phyloP scores from a whole-genome alignment of 2,329 filamentous ascomycete species.

The Diaporthe sp. region DNA sequence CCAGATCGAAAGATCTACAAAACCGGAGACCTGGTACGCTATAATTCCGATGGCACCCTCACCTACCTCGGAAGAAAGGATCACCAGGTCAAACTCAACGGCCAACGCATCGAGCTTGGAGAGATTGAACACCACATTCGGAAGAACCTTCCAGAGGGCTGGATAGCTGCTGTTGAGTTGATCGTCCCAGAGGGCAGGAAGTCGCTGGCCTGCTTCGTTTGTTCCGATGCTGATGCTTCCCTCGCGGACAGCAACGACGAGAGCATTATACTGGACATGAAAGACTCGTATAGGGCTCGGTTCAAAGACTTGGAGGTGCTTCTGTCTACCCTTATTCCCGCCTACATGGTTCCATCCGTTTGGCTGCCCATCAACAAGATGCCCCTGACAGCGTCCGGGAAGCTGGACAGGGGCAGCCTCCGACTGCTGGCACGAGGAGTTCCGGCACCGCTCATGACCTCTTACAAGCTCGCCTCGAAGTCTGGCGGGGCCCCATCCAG shows the following conservation, averaged over 20 bases:
- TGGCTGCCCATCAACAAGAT: conserved; percentile 45
- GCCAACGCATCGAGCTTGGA: conserved; percentile 64
- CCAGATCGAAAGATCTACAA: conserved; percentile 47
- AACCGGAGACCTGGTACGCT: conserved; percentile 56
- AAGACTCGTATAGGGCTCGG: neutral
- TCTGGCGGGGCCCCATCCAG: conserved; percentile 52
- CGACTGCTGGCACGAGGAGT: neutral
- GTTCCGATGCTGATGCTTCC: conserved; percentile 37
- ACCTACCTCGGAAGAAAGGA: conserved; percentile 64
- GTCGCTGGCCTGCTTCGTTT: conserved; percentile 43
- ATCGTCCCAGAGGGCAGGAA: neutral
- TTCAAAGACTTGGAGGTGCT: conserved; percentile 1
- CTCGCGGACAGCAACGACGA: conserved; percentile 13
- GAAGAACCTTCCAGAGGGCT: conserved; percentile 41
- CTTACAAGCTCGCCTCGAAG: conserved; percentile 14
- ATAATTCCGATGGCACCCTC: conserved; percentile 53
- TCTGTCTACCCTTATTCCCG: conserved; percentile 1
- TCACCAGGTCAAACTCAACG: conserved; percentile 67
- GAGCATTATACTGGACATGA: neutral
- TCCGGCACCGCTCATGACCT: neutral
- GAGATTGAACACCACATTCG: conserved; percentile 41
- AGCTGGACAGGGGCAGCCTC: conserved; percentile 39
- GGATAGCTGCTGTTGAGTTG: conserved; percentile 47
- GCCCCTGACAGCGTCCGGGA: conserved; percentile 45
- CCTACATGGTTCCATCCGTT: conserved; percentile 41